Evolutionary conservation across 1,284 basidiomycete species (phyloP), one percentile per base, ranked within the genome.

Genomic region (Melampsora americana): DNA sequence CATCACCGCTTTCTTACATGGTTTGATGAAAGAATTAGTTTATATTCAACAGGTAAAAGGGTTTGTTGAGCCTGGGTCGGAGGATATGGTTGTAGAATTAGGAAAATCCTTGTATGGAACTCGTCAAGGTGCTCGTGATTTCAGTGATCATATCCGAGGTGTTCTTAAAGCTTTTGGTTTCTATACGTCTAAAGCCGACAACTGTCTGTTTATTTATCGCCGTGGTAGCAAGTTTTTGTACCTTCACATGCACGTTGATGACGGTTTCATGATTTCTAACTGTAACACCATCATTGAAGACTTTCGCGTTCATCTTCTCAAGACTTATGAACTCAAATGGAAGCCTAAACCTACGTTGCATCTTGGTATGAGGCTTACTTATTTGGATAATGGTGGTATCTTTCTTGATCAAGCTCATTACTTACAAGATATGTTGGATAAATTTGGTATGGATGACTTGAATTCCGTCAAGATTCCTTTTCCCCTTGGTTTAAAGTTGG

Each of bases 11-110:
- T 60, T 60, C 23, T 60, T 60, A 28, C 59, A 60, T 60, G 59
- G 59, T 60, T 9, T n/a, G 9, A 60, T 60, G 14, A 28, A 60
- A 20, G 59, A 20, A 20, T 9, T 11, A 16, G 59, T 60, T 11
- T 60, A 60, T 60, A 23, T 60, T 60, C 12, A 26, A 28, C 59
- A 60, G 23, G 59, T 60, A 60, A 60, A 60, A 23, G 59, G 59
- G 9, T 60, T 60, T 23, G 23, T 11, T 11, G 59, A 23, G 23
- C 59, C 59, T 16, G 59, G 59, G 26, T 11, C 9, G 23, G 59
- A 60, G 26, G 23, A 28, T 11, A 11, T 9, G 59, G 59, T 60
- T 28, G 9, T 9, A 23, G 11, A 28, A 11, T 23, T 60, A 16
- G 26, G 26, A 60, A 60, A 60, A 60, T 20, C 23, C 11, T 20